Evolutionary conservation across 139 green algal genomes (phyloP), one percentile per base, ranked within the genome.

Genomic region (Diplosphaera chodatii): DNA sequence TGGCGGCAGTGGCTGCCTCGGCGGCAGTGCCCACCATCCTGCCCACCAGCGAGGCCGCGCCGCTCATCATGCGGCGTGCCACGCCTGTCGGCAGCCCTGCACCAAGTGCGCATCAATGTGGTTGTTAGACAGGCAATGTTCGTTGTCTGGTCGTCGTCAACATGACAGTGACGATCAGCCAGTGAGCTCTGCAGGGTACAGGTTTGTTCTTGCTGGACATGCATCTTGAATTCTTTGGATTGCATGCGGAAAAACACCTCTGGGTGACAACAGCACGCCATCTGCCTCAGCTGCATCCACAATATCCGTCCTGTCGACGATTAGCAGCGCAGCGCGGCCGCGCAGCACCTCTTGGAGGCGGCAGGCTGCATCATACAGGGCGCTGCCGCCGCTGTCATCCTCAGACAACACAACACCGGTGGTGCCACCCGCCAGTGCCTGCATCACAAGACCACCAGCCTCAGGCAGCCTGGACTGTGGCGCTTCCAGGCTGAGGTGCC

Each of bases 251-350:
- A n/a, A n/a, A n/a, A n/a, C 59, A 89, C 85, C 92, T 71, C 78
- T 72, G 27, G 81, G 48, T 1, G 82, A 90, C 20, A 98, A 82
- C 27, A 98, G 63, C 28, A 96, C 91, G 3, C 94, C 94, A 37
- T 97, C 88, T 3, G 90, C 91, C 21, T 78, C 85, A 1, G 86
- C 85, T 1, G 91, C 94, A 31, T 85, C 80, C 1, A 89, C 94
- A 64, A 98, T 92, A 77, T 98, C 94, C 10, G 86, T 87, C 23
- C 93, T 75, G 67, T 98, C 91, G 28, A 84, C 67, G 25, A 98
- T 73, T 27, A 98, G 80, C 64, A 98, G 79, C 16, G 82, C 63
- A 10, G 89, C 90, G 0, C 93, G 75, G 1, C 89, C 89, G 4
- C 92, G 79, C 64, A 98, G 48, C 40, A 86, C 6, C 30, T 86